Evolutionary conservation across 768 basidiomycete species (phyloP).

Genomic region (Boletus rubescentipes): DNA sequence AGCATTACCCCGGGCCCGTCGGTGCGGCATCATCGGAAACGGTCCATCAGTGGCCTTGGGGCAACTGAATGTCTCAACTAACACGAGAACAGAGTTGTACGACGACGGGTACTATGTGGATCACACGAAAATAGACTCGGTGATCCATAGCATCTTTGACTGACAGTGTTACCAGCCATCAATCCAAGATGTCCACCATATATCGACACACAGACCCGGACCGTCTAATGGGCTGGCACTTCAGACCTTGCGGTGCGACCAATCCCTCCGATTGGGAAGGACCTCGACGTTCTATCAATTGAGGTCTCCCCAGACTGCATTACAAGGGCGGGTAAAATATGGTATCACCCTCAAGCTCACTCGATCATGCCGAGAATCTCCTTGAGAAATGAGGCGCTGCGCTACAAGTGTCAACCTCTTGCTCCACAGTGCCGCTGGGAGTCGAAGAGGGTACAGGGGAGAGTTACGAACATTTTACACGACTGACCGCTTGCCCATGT

Average conservation of each 20-base stretch:
- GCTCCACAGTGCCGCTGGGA: not conserved
- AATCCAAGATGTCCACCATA: too few relatives aligned
- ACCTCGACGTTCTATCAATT: not conserved
- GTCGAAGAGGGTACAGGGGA: too few relatives aligned
- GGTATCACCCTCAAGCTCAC: not conserved
- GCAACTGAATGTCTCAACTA: not conserved
- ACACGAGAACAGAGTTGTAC: not conserved
- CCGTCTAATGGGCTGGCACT: too few relatives aligned
- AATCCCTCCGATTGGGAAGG: not conserved
- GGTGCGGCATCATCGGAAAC: not conserved
- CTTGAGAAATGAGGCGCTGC: constrained; percentile 45
- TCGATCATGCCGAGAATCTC: constrained; percentile 36
- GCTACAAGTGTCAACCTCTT: not conserved
- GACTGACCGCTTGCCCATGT: too few relatives aligned
- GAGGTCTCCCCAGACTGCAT: not conserved
- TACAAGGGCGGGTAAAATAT: not conserved
- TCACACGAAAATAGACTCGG: not conserved
- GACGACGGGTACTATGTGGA: not conserved
- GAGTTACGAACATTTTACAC: too few relatives aligned
- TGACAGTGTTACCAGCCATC: too few relatives aligned
- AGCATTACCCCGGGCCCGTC: not conserved
- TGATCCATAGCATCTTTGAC: not conserved
- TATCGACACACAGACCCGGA: not conserved
- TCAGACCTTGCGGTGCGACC: not conserved
- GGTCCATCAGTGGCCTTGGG: not conserved